Percentiles rank a stretch among this genome's conserved stretches.
phyloP scores from a whole-genome alignment of 805 yeast genomes.

The Wickerhamomyces bovis region DNA sequence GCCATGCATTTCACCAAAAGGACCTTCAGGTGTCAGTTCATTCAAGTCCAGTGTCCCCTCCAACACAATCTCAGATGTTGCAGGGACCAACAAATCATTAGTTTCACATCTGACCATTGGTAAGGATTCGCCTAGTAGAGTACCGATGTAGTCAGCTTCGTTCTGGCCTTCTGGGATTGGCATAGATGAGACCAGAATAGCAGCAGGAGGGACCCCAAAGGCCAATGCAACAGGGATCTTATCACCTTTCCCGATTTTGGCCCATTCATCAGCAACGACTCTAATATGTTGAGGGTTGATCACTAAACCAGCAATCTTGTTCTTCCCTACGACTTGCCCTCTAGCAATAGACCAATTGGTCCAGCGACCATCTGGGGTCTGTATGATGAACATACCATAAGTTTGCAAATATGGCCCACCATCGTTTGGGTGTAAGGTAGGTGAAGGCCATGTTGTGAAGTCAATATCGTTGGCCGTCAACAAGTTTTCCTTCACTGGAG shows the following conservation, averaged over 20 bases:
- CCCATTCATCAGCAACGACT: conserved; percentile 17
- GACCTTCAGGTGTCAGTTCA: conserved; percentile 20
- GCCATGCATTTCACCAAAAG: conserved; percentile 30
- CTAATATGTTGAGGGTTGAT: conserved; percentile 24
- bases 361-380: conserved; percentile 25
- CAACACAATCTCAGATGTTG: conserved; percentile 23
- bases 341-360: conserved; percentile 28
- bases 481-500: conserved; percentile 20
- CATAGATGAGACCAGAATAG: conserved; percentile 16
- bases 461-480: conserved; percentile 19
- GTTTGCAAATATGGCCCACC: conserved; percentile 26
- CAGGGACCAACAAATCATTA: conserved; percentile 23
- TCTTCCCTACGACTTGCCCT: conserved; percentile 22
- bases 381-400: conserved; percentile 24
- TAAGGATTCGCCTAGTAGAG: conserved; percentile 24
- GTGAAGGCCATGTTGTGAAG: conserved; percentile 18
- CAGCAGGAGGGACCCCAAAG: conserved; percentile 28
- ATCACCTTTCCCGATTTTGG: conserved; percentile 11
- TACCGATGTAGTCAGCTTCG: conserved; percentile 24
- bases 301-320: conserved; percentile 23
- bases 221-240: conserved; percentile 22
- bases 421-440: conserved; percentile 20
- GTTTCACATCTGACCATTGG: conserved; percentile 22
- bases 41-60: conserved; percentile 22
- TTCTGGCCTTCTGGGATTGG: conserved; percentile 12